Base-by-base conservation (phyloP, 805 yeast species). In the Scheffersomyces lignosus region DNA sequence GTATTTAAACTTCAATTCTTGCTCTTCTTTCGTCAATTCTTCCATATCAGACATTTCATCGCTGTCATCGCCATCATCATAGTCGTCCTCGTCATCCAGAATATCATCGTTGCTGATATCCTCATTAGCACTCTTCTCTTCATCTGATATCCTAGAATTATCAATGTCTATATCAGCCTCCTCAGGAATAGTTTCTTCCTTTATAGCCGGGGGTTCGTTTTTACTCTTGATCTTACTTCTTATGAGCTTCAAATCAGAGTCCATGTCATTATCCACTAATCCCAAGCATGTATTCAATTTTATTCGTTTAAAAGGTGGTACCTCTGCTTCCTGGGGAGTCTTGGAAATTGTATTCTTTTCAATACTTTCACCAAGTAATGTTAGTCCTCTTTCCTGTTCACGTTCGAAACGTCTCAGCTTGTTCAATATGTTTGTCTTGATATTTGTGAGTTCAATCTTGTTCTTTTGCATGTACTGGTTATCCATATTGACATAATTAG, bases 371-470 rank as follows among this genome's bases (percentile, higher is more conserved):
- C 24, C 39, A 42, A 5, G 29, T 14, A 8, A 18, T 22, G 4
- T 22, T 7, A 25, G 31, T 39, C 18, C 27, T 15, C 5, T 36
- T 25, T 15, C 24, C 15, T 8, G 40, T 31, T 15, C 36, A 13
- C 12, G 13, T 17, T 35, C 34, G 13, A 34, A 31, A n/a, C 12
- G 15, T 14, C 29, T 12, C 18, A 43, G 27, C 23, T 37, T 33
- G 22, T 36, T 28, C 13, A 44, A 32, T 10, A 56, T 44, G 7
- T 30, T 27, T 24, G 33, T 41, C 32, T 58, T 63, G 27, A 58
- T 54, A 37, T 56, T 53, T 9, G 71, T 58, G 20, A 61, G 38
- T 39, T 66, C 70, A 5, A 64, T 41, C 30, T 51, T 51, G 43
- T 65, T 63, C 33, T 56, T 60, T 25, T 52, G 54, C 30, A 44